phyloP scores from a whole-genome alignment of 78 protist species.

The Speleostelium caveatum region DNA sequence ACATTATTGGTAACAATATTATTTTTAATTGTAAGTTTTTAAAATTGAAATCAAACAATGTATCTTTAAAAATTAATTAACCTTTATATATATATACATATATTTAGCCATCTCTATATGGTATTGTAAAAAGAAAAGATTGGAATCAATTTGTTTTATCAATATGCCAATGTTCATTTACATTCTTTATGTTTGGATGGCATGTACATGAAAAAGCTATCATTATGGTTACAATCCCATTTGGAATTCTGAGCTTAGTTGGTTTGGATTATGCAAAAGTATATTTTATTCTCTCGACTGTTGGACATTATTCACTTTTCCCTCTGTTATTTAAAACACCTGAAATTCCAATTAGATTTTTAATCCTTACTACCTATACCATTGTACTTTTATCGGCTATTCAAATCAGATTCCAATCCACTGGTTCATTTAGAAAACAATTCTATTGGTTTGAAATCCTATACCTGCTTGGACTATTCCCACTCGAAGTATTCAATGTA shows the following conservation, averaged over 20 bases:
- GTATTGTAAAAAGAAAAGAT: slow-evolving; percentile 20
- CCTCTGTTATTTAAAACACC: slow-evolving; percentile 30
- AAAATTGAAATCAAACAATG: not conserved
- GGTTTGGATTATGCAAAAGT: slow-evolving; percentile 16
- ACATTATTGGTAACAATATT: slow-evolving; percentile 51
- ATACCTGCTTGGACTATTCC: slow-evolving; percentile 14
- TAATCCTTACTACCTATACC: slow-evolving; percentile 7
- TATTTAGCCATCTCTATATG: slow-evolving; percentile 52
- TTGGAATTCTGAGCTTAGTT: slow-evolving; percentile 8
- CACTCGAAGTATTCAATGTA: slow-evolving; percentile 36
- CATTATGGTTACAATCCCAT: slow-evolving; percentile 80
- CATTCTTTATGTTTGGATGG: slow-evolving; percentile 92
- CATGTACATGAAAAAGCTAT: slow-evolving; percentile 99
- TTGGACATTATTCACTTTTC: slow-evolving; percentile 77
- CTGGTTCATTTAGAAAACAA: not conserved
- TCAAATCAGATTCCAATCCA: not conserved
- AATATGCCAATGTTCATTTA: slow-evolving; percentile 71
- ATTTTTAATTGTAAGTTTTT: slow-evolving; percentile 60
- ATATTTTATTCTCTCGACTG: slow-evolving; percentile 56
- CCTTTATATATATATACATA: not conserved
- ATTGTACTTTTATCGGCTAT: not conserved
- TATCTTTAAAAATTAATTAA: not conserved
- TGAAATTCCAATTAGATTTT: slow-evolving; percentile 52
- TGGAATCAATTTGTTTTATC: slow-evolving; percentile 17
- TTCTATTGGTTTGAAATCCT: slow-evolving; percentile 11